Evolutionary conservation across 202 grass and related monocot species (phyloP).

Genomic region (Musa balbisiana): DNA sequence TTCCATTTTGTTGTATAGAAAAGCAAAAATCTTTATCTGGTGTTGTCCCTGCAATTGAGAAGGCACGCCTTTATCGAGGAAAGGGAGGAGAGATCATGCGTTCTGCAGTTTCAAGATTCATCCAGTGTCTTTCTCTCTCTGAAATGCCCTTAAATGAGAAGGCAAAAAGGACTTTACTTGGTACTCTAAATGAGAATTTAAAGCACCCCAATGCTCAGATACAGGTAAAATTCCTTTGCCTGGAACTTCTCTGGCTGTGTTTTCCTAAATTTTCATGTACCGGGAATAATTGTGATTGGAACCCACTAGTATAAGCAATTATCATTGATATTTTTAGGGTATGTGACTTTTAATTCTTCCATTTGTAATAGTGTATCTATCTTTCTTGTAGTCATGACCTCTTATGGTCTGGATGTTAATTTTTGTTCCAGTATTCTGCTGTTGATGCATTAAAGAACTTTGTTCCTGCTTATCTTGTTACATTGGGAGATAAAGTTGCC

Average conservation of each 20-base stretch:
- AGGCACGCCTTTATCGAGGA: slow-evolving; percentile 85
- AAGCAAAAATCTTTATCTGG: slow-evolving; percentile 71
- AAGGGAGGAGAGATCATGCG: slow-evolving; percentile 99
- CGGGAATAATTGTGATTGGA: too few relatives aligned
- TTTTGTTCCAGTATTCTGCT: slow-evolving; percentile 51
- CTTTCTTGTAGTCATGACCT: slow-evolving; percentile 19
- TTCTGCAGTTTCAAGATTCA: slow-evolving; percentile 76
- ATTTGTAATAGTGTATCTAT: background rate
- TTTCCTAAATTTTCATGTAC: background rate
- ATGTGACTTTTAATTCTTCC: background rate
- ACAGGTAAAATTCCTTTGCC: slow-evolving; percentile 42
- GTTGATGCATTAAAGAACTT: slow-evolving; percentile 80
- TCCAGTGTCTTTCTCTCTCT: slow-evolving; percentile 75
- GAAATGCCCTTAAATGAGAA: slow-evolving; percentile 71
- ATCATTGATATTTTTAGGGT: background rate
- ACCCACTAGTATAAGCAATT: too few relatives aligned
- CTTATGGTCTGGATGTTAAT: slow-evolving; percentile 12
- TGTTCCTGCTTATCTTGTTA: slow-evolving; percentile 70
- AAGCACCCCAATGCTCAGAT: slow-evolving; percentile 93
- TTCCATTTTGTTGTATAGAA: slow-evolving; percentile 36
- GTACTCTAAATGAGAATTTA: slow-evolving; percentile 93
- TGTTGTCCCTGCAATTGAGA: slow-evolving; percentile 84
- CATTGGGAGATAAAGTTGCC: slow-evolving; percentile 52
- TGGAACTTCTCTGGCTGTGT: background rate
- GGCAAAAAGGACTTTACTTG: slow-evolving; percentile 70